Conservation (phyloP, 352 stramenopile genomes). For the Phytophthora idaei region DNA sequence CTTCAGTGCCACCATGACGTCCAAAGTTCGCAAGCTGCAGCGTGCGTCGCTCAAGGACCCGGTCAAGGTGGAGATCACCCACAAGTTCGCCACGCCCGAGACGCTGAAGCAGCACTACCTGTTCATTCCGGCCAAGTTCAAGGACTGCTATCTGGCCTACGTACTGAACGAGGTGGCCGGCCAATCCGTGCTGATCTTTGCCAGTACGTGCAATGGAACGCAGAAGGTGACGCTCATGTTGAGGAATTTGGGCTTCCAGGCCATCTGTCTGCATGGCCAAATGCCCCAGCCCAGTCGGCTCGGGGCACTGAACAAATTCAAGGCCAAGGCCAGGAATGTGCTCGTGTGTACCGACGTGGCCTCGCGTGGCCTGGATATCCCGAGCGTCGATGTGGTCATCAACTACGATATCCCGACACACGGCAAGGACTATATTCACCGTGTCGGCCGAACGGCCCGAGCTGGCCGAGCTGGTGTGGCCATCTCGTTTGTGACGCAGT, state of each 20-base stretch:
- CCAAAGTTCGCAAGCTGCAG: conserved; percentile 98
- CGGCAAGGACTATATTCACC: conserved; percentile 99
- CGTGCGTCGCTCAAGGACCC: conserved; percentile 96
- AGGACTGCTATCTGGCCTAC: conserved; percentile 99
- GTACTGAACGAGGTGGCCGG: conserved; percentile 98
- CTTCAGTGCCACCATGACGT: conserved; percentile 99
- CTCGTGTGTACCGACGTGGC: conserved; percentile 91
- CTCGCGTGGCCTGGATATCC: conserved; percentile 95
- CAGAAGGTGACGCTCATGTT: conserved; percentile 97
- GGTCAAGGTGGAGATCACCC: conserved; percentile 97
- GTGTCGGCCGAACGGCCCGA: conserved; percentile 97
- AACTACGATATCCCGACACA: conserved; percentile 99
- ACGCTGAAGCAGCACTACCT: conserved; percentile 99
- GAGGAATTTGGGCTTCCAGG: conserved; percentile 97
- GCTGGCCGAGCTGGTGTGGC: conserved; percentile 94
- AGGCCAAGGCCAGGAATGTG: conserved; percentile 89
- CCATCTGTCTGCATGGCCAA: conserved; percentile 98
- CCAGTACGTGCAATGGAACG: conserved; percentile 97
- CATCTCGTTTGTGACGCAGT: conserved; percentile 98
- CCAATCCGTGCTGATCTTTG: conserved; percentile 98
- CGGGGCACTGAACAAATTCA: conserved; percentile 98
- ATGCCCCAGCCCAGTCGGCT: conserved; percentile 98
- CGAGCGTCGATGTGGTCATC: conserved; percentile 97
- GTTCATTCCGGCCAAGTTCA: conserved; percentile 99
- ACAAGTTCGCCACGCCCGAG: conserved; percentile 98